Conservation (phyloP, 192 early-diverging fungal species). For the Coemansia furcata region DNA sequence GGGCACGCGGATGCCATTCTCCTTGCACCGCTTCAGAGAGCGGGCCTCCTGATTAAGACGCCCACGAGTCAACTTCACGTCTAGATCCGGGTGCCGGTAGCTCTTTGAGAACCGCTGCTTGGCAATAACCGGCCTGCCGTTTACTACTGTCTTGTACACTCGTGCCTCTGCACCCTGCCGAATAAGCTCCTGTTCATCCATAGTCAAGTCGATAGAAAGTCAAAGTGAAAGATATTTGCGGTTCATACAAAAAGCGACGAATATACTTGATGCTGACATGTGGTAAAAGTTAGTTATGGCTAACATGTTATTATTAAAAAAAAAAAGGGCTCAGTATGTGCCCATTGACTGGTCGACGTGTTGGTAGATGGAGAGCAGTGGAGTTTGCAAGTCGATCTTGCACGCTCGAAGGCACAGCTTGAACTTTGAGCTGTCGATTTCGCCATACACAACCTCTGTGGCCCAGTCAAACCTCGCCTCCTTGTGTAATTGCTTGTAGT, state of each 20-base stretch:
- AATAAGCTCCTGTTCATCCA: conserved; percentile 54
- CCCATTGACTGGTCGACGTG: conserved; percentile 38
- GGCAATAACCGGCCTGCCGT: conserved; percentile 62
- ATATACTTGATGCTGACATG: not conserved
- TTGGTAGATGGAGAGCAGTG: conserved; percentile 47
- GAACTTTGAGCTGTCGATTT: conserved; percentile 18
- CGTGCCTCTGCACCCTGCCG: conserved; percentile 90
- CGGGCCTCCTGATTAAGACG: conserved; percentile 86
- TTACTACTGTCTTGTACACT: conserved; percentile 70
- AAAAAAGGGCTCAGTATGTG: conserved; percentile 10
- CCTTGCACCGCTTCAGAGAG: conserved; percentile 69
- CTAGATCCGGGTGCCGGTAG: conserved; percentile 89
- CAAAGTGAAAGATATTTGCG: not conserved
- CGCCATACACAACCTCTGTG: conserved; percentile 38
- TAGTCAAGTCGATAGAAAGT: not conserved
- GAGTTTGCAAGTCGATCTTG: conserved; percentile 12
- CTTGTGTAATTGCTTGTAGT: conserved; percentile 27
- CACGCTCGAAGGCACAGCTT: conserved; percentile 24
- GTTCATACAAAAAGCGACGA: not conserved
- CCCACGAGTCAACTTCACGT: conserved; percentile 73
- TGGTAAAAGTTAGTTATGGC: not conserved
- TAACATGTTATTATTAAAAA: not conserved
- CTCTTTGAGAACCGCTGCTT: conserved; percentile 94
- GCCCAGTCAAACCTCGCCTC: conserved; percentile 38
- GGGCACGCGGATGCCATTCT: conserved; percentile 77